Conservation (phyloP, 2,329 filamentous ascomycete species). For the Colletotrichum spinosum region DNA sequence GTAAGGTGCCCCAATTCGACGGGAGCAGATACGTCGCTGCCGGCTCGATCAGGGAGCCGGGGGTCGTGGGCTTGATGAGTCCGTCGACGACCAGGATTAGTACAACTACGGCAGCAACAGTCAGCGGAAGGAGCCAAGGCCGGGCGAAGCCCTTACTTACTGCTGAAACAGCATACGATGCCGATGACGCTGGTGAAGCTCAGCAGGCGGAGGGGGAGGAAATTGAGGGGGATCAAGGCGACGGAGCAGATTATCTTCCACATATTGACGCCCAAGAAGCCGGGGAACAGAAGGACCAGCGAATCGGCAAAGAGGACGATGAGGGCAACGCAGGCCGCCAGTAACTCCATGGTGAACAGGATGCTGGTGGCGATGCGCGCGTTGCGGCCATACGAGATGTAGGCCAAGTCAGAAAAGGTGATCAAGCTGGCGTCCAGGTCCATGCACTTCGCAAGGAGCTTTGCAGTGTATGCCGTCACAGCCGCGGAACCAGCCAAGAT, state of each 20-base stretch:
- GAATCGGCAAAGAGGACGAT: conserved; percentile 95
- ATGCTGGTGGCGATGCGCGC: conserved; percentile 86
- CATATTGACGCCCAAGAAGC: conserved; percentile 69
- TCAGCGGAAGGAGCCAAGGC: background rate
- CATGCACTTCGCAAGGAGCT: conserved; percentile 87
- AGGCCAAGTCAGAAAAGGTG: conserved; percentile 94
- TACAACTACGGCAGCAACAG: conserved; percentile 69
- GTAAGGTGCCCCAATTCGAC: conserved; percentile 86
- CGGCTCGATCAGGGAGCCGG: conserved; percentile 86
- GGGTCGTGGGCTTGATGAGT: conserved; percentile 80
- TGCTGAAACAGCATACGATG: conserved; percentile 90
- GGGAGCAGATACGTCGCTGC: conserved; percentile 86
- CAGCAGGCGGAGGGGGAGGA: conserved; percentile 83
- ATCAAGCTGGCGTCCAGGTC: conserved; percentile 87
- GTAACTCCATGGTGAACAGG: conserved; percentile 87
- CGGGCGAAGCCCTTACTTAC: conserved; percentile 63
- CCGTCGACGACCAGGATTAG: conserved; percentile 86
- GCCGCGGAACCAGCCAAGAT: conserved; percentile 80
- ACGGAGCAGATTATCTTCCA: conserved; percentile 91
- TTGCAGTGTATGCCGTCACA: conserved; percentile 88
- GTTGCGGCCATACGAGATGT: conserved; percentile 85
- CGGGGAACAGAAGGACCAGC: conserved; percentile 81
- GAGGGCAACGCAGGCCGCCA: conserved; percentile 89
- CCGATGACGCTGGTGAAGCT: conserved; percentile 90
- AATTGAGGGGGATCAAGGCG: conserved; percentile 84